Evolutionary conservation across 2,329 filamentous ascomycete species (phyloP).

Genomic region (Exserohilum turcica): DNA sequence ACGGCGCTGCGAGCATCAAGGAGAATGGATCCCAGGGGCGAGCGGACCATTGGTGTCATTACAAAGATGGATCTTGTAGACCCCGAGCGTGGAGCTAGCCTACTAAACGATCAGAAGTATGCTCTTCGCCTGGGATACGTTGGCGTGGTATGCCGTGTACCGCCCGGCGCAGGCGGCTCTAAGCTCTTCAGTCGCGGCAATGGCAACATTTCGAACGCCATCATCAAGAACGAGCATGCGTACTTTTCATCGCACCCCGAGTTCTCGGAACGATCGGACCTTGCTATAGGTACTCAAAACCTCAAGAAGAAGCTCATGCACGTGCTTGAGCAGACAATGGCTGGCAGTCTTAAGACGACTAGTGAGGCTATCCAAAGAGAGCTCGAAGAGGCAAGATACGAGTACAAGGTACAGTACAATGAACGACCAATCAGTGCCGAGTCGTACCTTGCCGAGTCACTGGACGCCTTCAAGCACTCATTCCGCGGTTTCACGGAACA

Average conservation of each 20-base stretch:
- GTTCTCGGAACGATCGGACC: constrained; percentile 73
- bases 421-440: constrained; percentile 93
- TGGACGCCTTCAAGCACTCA: constrained; percentile 96
- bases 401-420: constrained; percentile 99
- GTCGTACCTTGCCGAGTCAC: constrained; percentile 91
- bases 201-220: constrained; percentile 77
- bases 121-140: constrained; percentile 95
- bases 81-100: constrained; percentile 73
- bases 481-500: constrained; percentile 92
- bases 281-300: constrained; percentile 81
- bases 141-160: constrained; percentile 86
- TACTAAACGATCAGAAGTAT: constrained; percentile 89
- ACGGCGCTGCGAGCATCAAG: constrained; percentile 88
- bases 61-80: constrained; percentile 99
- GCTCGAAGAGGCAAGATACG: constrained; percentile 93
- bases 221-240: constrained; percentile 83
- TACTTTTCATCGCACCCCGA: constrained; percentile 88
- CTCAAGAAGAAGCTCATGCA: constrained; percentile 96
- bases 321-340: constrained; percentile 96
- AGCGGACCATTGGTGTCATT: constrained; percentile 96
- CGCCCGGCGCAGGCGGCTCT: constrained; percentile 60
- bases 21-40: constrained; percentile 89
- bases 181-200: constrained; percentile 84
- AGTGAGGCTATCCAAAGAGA: constrained; percentile 93
- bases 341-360: constrained; percentile 83